Evolutionary conservation across 2,329 filamentous ascomycete genomes (phyloP).

Genomic region (Aspergillus sp.): DNA sequence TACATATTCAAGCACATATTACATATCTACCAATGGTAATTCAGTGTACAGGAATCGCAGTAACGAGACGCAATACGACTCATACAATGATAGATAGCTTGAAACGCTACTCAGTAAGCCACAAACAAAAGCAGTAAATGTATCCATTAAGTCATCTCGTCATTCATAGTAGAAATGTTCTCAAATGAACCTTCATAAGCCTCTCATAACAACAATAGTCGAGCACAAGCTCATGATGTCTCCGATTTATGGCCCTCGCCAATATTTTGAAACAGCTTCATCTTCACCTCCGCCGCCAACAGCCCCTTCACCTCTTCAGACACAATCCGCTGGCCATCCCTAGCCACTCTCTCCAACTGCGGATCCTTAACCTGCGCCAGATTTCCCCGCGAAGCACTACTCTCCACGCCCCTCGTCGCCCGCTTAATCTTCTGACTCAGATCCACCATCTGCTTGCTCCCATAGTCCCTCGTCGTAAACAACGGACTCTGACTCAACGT

Average conservation of each 20-base stretch:
- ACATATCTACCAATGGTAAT: slow-evolving; percentile 2
- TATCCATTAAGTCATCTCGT: slow-evolving; percentile 1
- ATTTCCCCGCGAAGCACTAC: slow-evolving; percentile 30
- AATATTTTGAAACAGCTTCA: slow-evolving; percentile 51
- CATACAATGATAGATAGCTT: too few relatives aligned
- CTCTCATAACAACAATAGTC: neutral
- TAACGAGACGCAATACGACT: too few relatives aligned
- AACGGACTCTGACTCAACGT: slow-evolving; percentile 89
- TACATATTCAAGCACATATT: neutral
- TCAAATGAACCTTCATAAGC: slow-evolving; percentile 3
- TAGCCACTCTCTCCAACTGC: slow-evolving; percentile 55
- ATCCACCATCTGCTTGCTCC: slow-evolving; percentile 88
- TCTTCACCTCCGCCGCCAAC: slow-evolving; percentile 53
- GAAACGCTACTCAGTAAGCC: too few relatives aligned
- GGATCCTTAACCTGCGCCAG: slow-evolving; percentile 42
- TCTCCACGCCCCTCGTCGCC: slow-evolving; percentile 51
- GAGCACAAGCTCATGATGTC: slow-evolving; percentile 12
- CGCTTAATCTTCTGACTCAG: slow-evolving; percentile 79
- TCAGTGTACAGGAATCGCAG: neutral
- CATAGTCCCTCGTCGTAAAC: slow-evolving; percentile 89
- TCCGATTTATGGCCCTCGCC: slow-evolving; percentile 27
- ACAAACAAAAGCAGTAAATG: neutral
- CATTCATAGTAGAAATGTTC: neutral
- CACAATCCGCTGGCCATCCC: slow-evolving; percentile 59
- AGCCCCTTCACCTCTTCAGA: slow-evolving; percentile 55